Percentiles rank a stretch among this genome's conserved stretches.
Conservation (phyloP, 306 rosid genomes). For the Arachis stenosperma region DNA sequence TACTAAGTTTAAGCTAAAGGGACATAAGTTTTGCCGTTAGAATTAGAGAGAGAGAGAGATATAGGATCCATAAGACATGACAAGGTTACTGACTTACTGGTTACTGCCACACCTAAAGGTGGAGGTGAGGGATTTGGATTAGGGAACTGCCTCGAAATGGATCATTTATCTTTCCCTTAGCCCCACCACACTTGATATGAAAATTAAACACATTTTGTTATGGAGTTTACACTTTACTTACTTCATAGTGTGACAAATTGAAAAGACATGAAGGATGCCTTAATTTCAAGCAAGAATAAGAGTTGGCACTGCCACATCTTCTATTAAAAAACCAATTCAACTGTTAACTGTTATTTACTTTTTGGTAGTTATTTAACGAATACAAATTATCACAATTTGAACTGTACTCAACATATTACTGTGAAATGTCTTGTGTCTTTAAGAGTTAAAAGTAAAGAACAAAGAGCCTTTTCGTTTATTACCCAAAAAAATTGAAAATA, state of each 20-base stretch:
- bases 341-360: not conserved
- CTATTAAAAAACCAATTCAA: not conserved
- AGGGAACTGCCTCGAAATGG: conserved; percentile 52
- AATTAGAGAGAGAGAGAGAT: conserved; percentile 1
- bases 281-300: conserved; percentile 34
- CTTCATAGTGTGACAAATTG: not conserved
- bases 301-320: conserved; percentile 30
- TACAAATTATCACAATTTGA: too few relatives aligned
- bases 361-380: too few relatives aligned
- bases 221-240: not conserved
- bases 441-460: too few relatives aligned
- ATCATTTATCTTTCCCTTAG: conserved; percentile 49
- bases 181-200: conserved; percentile 39
- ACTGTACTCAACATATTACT: too few relatives aligned
- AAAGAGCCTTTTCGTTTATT: too few relatives aligned
- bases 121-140: conserved; percentile 47
- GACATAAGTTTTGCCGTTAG: conserved; percentile 43
- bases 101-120: conserved; percentile 38
- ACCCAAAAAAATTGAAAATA: too few relatives aligned
- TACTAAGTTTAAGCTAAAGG: conserved; percentile 46
- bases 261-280: conserved; percentile 22
- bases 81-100: not conserved
- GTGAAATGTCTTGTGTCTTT: too few relatives aligned
- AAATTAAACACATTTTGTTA: not conserved
- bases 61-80: conserved; percentile 29